phyloP scores from a whole-genome alignment of 441 rosid genomes.

The Biscutella laevigata region DNA sequence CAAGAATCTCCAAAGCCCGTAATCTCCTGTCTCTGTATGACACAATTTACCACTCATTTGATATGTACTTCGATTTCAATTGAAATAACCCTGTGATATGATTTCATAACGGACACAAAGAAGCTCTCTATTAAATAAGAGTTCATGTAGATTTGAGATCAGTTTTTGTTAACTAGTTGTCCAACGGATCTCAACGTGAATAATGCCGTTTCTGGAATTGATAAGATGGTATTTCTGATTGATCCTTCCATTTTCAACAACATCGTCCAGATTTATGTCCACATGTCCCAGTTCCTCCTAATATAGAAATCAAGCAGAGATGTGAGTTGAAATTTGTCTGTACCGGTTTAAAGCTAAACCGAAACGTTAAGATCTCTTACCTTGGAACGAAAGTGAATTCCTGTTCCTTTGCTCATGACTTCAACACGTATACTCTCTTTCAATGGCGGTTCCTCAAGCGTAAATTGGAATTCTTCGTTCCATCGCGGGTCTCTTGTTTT shows the following conservation, averaged over 20 bases:
- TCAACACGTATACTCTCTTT: conserved; percentile 63
- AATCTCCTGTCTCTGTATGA: conserved; percentile 4
- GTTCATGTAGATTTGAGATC: neutral
- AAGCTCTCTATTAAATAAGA: neutral
- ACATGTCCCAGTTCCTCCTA: conserved; percentile 78
- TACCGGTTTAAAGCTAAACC: neutral
- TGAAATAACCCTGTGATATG: neutral
- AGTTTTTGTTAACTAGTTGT: conserved; percentile 27
- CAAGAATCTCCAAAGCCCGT: conserved; percentile 58
- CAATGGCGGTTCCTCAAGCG: conserved; percentile 78
- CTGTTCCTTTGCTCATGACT: conserved; percentile 62
- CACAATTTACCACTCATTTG: neutral
- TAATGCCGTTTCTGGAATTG: conserved; percentile 67
- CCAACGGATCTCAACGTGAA: conserved; percentile 75
- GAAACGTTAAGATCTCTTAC: conserved; percentile 24
- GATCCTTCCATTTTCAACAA: conserved; percentile 69
- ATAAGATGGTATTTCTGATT: conserved; percentile 75
- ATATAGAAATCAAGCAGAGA: conserved; percentile 8
- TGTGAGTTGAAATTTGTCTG: neutral
- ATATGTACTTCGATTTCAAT: neutral
- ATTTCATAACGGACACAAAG: neutral
- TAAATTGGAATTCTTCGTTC: conserved; percentile 83
- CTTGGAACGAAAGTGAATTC: conserved; percentile 64
- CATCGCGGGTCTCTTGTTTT: conserved; percentile 70
- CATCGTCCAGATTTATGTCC: conserved; percentile 71